Evolutionary conservation across 495 filamentous ascomycete genomes (phyloP).

Genomic region (Trichoderma gamsii): DNA sequence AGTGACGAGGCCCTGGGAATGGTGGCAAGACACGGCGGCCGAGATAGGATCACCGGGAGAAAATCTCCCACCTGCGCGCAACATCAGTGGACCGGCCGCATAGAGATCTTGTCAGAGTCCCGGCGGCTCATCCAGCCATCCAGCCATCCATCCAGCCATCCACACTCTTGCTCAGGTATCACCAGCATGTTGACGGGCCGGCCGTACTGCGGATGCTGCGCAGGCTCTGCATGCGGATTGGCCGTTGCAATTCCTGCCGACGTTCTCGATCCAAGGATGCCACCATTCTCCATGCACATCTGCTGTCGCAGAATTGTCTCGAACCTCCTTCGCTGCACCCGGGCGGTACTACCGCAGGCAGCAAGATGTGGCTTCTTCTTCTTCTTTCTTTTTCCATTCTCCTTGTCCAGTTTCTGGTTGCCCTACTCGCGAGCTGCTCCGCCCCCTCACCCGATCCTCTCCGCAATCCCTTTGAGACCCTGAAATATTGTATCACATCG

Average conservation of each 20-base stretch:
- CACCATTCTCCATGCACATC: neutral
- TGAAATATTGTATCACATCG: neutral
- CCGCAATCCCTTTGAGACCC: neutral
- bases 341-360: neutral
- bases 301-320: constrained; percentile 8
- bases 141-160: neutral
- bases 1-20: neutral
- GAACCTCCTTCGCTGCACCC: constrained; percentile 2
- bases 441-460: neutral
- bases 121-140: neutral
- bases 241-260: neutral
- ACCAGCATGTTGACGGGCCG: neutral
- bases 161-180: neutral
- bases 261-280: constrained; percentile 9
- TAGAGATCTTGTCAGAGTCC: neutral
- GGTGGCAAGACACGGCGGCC: neutral
- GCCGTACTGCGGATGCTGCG: neutral
- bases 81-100: neutral
- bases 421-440: neutral
- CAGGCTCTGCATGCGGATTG: constrained; percentile 3
- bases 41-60: neutral
- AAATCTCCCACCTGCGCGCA: neutral
- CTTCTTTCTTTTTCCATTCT: neutral
- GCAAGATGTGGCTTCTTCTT: neutral
- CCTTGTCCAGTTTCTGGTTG: neutral